These are phyloP conservation scores for Gynochthodes officinalis DNA, from an alignment of 257 asterid genomes.

Conservation along the genomic window DNA sequence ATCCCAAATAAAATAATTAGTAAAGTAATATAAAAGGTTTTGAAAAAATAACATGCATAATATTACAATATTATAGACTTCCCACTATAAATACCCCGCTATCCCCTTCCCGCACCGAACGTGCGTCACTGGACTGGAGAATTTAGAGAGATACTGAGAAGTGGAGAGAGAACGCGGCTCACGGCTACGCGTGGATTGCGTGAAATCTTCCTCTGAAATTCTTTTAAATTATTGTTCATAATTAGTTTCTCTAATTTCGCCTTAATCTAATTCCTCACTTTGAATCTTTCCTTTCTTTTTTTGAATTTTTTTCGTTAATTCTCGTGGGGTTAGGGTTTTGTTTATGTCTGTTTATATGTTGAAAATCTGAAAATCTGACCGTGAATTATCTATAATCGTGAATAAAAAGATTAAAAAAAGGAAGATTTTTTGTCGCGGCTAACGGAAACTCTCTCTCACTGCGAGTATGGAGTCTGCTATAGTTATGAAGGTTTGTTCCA, in stretches of 20 bases:
- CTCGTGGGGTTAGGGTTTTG: slow-evolving; percentile 34
- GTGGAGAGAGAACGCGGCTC: slow-evolving; percentile 43
- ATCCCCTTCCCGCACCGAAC: no score
- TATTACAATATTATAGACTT: neutral
- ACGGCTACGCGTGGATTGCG: slow-evolving; percentile 49
- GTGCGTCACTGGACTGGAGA: neutral
- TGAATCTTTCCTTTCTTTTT: slow-evolving; percentile 13
- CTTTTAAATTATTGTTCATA: slow-evolving; percentile 14
- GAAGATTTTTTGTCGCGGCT: slow-evolving; percentile 28
- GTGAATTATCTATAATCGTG: neutral
- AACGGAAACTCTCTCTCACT: slow-evolving; percentile 31
- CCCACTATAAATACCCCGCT: neutral
- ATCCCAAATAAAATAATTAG: neutral
- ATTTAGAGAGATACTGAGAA: slow-evolving; percentile 6
- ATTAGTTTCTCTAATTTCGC: slow-evolving; percentile 11
- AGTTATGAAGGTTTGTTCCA: slow-evolving; percentile 62
- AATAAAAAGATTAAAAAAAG: neutral
- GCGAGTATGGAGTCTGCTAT: slow-evolving; percentile 52
- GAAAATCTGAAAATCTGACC: neutral
- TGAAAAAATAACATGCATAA: neutral
- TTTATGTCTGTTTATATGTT: neutral
- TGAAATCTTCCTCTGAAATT: neutral
- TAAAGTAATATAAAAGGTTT: neutral
- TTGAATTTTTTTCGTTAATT: no score
- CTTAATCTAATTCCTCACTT: slow-evolving; percentile 7